Evolutionary conservation across 2,329 filamentous ascomycete genomes (phyloP).

Genomic region (Fusarium oxysporum): DNA sequence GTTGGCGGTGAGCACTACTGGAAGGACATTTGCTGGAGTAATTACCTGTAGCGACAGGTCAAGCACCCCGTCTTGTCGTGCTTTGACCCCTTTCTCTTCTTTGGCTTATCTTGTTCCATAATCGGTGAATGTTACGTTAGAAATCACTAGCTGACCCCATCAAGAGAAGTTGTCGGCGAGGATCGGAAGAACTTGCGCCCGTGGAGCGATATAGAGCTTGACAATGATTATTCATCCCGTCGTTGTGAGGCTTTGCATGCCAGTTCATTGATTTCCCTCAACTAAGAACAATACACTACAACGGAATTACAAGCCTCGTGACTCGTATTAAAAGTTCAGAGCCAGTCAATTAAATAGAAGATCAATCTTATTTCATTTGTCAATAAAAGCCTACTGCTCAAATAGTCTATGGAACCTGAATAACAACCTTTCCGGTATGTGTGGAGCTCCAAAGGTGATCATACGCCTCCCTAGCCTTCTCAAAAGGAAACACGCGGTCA

Average conservation of each 20-base stretch:
- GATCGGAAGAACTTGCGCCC: background rate
- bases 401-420: background rate
- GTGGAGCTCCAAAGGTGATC: constrained; percentile 24
- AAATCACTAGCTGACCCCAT: background rate
- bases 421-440: constrained; percentile 24
- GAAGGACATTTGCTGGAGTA: background rate
- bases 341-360: background rate
- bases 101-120: background rate
- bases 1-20: background rate
- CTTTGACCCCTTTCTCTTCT: background rate
- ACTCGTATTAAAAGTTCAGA: no score
- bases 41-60: background rate
- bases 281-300: no score
- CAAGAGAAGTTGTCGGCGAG: background rate
- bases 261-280: no score
- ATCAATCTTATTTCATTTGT: background rate
- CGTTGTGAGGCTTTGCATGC: background rate
- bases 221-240: background rate
- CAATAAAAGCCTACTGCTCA: background rate
- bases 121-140: background rate
- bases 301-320: no score
- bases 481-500: constrained; percentile 10
- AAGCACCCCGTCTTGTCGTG: background rate
- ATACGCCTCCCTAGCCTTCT: constrained; percentile 9
- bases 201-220: no score